Evolutionary conservation across 1,284 basidiomycete genomes (phyloP).

Genomic region (Macrocystidia cucumis): DNA sequence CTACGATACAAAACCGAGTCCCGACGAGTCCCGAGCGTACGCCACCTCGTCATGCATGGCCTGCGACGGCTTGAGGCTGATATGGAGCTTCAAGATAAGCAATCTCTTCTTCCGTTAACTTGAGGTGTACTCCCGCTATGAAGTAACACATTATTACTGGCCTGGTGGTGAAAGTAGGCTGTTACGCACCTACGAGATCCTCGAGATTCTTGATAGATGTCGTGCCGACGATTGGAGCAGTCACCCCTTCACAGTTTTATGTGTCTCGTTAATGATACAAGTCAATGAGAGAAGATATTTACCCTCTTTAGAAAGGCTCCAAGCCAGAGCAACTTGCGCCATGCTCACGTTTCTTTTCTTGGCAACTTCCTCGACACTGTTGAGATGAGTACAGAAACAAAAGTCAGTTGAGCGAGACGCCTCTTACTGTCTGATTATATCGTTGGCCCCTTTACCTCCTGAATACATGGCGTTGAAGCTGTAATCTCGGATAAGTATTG

Average conservation of each 20-base stretch:
- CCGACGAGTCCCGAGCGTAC: no score
- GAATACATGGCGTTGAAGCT: conserved; percentile 6
- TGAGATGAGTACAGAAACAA: not conserved
- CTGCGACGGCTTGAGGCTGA: conserved; percentile 25
- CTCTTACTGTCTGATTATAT: conserved; percentile 9
- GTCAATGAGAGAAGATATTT: not conserved
- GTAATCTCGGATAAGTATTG: not conserved
- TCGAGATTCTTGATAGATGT: conserved; percentile 10
- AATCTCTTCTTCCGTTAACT: conserved; percentile 45
- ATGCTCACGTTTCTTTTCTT: conserved; percentile 42
- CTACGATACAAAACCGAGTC: no score
- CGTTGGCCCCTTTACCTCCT: conserved; percentile 15
- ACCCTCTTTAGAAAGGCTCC: conserved; percentile 29
- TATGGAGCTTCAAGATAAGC: conserved; percentile 42
- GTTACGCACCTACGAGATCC: conserved; percentile 9
- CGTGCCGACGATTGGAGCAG: conserved; percentile 12
- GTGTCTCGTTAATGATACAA: not conserved
- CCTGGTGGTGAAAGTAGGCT: not conserved
- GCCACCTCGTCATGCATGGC: no score
- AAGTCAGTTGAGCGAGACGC: no score
- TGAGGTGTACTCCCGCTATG: conserved; percentile 30
- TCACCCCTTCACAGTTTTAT: conserved; percentile 8
- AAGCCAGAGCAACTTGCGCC: conserved; percentile 54
- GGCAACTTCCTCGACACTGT: conserved; percentile 44
- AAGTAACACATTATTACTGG: not conserved